phyloP scores from a whole-genome alignment of 176 grass and related monocot genomes.

The Aegilops tauschii region DNA sequence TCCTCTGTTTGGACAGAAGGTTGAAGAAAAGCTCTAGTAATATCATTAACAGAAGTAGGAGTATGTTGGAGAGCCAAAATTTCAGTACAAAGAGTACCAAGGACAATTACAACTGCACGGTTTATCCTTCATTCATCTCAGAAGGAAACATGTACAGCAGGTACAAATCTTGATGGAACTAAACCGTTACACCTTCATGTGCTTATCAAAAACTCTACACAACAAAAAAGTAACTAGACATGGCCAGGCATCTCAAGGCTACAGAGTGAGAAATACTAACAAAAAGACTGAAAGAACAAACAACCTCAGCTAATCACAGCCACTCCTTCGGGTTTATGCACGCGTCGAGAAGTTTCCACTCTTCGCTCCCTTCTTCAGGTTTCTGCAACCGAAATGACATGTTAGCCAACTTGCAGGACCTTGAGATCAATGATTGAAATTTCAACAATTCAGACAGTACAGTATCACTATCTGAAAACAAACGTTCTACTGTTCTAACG shows the following conservation, averaged over 20 bases:
- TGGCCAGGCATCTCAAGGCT: neutral
- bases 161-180: slow-evolving; percentile 1
- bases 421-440: neutral
- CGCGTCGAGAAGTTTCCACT: slow-evolving; percentile 93
- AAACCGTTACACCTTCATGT: slow-evolving; percentile 24
- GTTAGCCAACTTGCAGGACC: neutral
- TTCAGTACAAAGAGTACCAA: no score
- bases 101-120: neutral
- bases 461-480: neutral
- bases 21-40: no score
- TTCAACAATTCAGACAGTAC: neutral
- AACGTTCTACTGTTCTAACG: neutral
- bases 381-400: slow-evolving; percentile 39
- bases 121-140: neutral
- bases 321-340: slow-evolving; percentile 97
- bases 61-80: no score
- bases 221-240: slow-evolving; percentile 38
- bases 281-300: slow-evolving; percentile 7
- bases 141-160: neutral
- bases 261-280: slow-evolving; percentile 1
- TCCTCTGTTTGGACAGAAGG: no score
- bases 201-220: slow-evolving; percentile 41
- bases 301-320: slow-evolving; percentile 40
- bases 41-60: no score
- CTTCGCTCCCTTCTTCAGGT: slow-evolving; percentile 87